Percentiles rank a stretch among this genome's conserved stretches.
These are phyloP conservation scores for Cytospora chrysosperma DNA, from an alignment of 2,329 filamentous ascomycete species.

Conservation along the genomic window DNA sequence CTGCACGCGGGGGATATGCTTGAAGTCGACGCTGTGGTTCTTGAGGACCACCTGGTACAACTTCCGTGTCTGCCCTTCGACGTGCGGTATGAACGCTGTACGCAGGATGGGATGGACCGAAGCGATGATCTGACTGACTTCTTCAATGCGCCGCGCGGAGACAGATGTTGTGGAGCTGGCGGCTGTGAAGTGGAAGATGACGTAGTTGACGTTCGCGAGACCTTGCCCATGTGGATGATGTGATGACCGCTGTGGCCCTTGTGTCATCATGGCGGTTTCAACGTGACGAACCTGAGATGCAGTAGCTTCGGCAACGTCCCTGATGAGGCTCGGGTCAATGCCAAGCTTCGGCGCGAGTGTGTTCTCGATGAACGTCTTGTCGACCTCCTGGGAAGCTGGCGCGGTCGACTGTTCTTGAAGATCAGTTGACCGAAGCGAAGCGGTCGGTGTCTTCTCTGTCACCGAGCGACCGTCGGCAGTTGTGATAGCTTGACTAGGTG, in stretches of 20 bases:
- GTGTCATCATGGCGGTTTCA: slow-evolving; percentile 44
- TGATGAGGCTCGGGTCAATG: slow-evolving; percentile 42
- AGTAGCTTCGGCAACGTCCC: slow-evolving; percentile 49
- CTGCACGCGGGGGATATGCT: slow-evolving; percentile 40
- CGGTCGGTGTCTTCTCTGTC: slow-evolving; percentile 2
- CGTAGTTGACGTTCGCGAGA: slow-evolving; percentile 46
- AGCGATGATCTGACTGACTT: slow-evolving; percentile 45
- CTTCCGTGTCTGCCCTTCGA: slow-evolving; percentile 35
- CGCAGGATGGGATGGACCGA: slow-evolving; percentile 52
- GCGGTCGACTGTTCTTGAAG: slow-evolving; percentile 11
- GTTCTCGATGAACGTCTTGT: slow-evolving; percentile 40
- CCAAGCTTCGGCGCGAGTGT: slow-evolving; percentile 44
- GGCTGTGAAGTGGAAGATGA: slow-evolving; percentile 48
- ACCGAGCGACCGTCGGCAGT: slow-evolving; percentile 3
- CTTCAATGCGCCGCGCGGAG: slow-evolving; percentile 35
- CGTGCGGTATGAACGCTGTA: slow-evolving; percentile 50
- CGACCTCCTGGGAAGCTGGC: slow-evolving; percentile 25
- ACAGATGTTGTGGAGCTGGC: slow-evolving; percentile 23
- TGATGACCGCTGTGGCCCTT: slow-evolving; percentile 14
- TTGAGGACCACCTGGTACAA: slow-evolving; percentile 50
- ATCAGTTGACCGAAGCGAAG: not conserved
- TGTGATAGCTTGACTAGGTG: not conserved
- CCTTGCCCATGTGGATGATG: slow-evolving; percentile 31
- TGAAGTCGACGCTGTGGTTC: slow-evolving; percentile 44
- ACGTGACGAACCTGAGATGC: slow-evolving; percentile 48